Evolutionary conservation across 2,329 filamentous ascomycete genomes (phyloP).

Genomic region (Rhinocladiella similis): DNA sequence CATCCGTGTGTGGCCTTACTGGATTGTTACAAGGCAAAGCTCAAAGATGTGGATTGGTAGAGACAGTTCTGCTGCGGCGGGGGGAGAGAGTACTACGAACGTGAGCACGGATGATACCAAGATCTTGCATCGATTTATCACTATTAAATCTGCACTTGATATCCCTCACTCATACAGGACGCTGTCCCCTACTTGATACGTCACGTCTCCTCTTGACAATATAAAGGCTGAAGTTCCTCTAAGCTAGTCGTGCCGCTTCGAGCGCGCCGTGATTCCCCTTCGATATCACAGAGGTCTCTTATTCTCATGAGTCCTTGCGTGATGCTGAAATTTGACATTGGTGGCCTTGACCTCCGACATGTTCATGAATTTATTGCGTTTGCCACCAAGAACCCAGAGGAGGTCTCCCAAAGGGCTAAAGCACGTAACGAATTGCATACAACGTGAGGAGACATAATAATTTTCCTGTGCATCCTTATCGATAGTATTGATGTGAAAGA

Average conservation of each 20-base stretch:
- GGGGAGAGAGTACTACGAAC: background rate
- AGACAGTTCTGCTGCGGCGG: background rate
- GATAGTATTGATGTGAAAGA: conserved; percentile 57
- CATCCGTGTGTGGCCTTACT: background rate
- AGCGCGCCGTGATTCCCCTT: background rate
- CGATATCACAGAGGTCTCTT: conserved; percentile 8
- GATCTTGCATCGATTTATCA: too few relatives aligned
- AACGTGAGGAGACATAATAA: conserved; percentile 46
- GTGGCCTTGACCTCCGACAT: conserved; percentile 45
- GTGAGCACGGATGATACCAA: background rate
- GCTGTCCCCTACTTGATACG: background rate
- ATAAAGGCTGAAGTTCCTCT: background rate
- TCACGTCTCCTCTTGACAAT: background rate
- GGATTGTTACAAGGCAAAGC: background rate
- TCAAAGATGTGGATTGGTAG: conserved; percentile 2
- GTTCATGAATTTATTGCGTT: conserved; percentile 43
- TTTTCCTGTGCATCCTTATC: conserved; percentile 51
- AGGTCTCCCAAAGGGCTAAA: conserved; percentile 41
- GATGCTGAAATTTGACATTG: conserved; percentile 55
- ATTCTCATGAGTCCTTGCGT: conserved; percentile 43
- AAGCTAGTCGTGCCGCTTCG: background rate
- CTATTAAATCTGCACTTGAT: too few relatives aligned
- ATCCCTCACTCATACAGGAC: too few relatives aligned
- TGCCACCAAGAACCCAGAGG: conserved; percentile 55
- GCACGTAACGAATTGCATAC: conserved; percentile 44